Evolutionary conservation across 768 basidiomycete genomes (phyloP), one percentile per base, ranked within the genome.

Genomic region (Phaeolepiota aurea): DNA sequence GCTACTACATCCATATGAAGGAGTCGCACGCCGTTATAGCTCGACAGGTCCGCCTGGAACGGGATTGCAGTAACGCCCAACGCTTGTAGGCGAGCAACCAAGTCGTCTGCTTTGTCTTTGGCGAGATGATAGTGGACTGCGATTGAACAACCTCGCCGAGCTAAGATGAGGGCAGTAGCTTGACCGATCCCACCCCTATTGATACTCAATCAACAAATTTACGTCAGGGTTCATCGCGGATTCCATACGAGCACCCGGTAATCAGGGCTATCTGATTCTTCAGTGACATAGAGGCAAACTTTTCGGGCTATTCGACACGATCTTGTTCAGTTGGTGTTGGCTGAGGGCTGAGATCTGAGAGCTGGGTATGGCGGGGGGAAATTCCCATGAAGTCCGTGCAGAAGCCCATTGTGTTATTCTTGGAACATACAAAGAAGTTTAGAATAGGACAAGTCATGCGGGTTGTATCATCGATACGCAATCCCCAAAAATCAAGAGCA

Each of bases 131-230:
- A 76, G 53, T 77, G 74, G 15, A 77, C 63, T 4, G 74, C 76
- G 46, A 76, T 67, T 19, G 56, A 62, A 38, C 64, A 65, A 4
- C 72, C 72, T n/a, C 48, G 61, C 4, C 54, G 53, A 4, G 70
- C 76, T 11, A 77, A 59, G 3, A 61, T 54, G 14, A 67, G 51
- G 0, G 74, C 71, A 2, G 73, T 72, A 2, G 73, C 74, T 37
- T 58, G 55, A 3, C 74, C 75, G 37, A 77, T 76, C 0, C 75
- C 75, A 4, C 74, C 74, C 18, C 73, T 76, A n/a, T 7, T 9
- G 23, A 28, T 12, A 39, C 9, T 19, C 4, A 14, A 16, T 21
- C n/a, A 39, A 15, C n/a, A 41, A 31, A 32, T 32, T 22, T 15
- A 14, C 18, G 34, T 5, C n/a, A 38, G 15, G 3, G 2, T n/a